Percentiles rank a stretch among this genome's conserved stretches.
Evolutionary conservation across 2,329 filamentous ascomycete genomes (phyloP).

Genomic region (Fusarium decemcellulare): DNA sequence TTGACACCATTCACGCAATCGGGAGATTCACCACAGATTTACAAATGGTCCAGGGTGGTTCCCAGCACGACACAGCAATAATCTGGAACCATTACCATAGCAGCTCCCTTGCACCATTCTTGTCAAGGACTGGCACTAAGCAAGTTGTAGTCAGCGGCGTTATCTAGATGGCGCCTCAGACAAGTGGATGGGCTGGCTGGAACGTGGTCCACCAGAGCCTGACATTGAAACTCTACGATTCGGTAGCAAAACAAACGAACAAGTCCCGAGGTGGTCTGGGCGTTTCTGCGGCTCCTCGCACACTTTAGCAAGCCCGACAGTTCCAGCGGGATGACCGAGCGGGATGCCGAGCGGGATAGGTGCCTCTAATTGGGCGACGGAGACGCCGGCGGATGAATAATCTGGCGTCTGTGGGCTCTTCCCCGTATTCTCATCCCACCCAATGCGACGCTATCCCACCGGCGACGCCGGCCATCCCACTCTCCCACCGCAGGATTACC

Average conservation of each 20-base stretch:
- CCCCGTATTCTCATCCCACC: constrained; percentile 10
- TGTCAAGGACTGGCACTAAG: not conserved
- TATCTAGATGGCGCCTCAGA: not conserved
- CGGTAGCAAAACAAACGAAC: not conserved
- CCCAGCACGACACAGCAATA: too few relatives aligned
- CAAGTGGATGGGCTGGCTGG: not conserved
- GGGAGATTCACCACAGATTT: not conserved
- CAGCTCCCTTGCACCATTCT: not conserved
- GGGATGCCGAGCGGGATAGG: constrained; percentile 29
- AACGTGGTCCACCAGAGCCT: not conserved
- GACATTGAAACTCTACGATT: not conserved
- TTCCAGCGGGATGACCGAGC: constrained; percentile 25
- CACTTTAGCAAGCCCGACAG: not conserved
- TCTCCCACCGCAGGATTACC: constrained; percentile 42
- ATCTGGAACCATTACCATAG: not conserved
- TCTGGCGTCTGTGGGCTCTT: constrained; percentile 6
- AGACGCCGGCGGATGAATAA: not conserved
- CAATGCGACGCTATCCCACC: constrained; percentile 36
- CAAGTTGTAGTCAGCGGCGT: not conserved
- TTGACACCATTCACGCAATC: constrained; percentile 1
- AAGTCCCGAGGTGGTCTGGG: not conserved
- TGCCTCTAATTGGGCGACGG: constrained; percentile 3
- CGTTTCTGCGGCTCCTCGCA: not conserved
- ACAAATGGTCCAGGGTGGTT: not conserved
- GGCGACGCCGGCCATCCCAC: constrained; percentile 36